phyloP scores from a whole-genome alignment of 768 basidiomycete species.

The Hemileccinum rubropunctum region DNA sequence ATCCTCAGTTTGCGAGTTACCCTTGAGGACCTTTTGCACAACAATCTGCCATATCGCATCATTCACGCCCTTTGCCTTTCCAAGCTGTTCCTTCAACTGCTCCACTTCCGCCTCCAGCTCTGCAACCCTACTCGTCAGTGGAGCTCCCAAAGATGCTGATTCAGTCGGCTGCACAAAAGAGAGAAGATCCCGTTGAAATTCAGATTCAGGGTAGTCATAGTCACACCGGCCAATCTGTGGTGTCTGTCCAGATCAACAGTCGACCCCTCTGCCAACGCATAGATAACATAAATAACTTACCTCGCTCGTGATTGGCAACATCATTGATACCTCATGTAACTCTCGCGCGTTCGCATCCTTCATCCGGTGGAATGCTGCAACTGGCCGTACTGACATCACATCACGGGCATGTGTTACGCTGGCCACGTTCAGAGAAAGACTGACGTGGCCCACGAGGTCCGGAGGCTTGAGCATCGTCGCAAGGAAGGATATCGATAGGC shows the following conservation, averaged over 20 bases:
- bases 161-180: constrained; percentile 55
- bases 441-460: constrained; percentile 82
- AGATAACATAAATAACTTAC: constrained; percentile 28
- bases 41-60: constrained; percentile 92
- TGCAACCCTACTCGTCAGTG: constrained; percentile 54
- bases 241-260: constrained; percentile 12
- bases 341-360: constrained; percentile 65
- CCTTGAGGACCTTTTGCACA: constrained; percentile 60
- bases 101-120: constrained; percentile 75
- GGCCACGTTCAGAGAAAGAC: constrained; percentile 43
- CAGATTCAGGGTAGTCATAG: constrained; percentile 46
- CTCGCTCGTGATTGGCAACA: constrained; percentile 48
- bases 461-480: constrained; percentile 80
- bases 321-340: constrained; percentile 64
- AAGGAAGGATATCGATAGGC: constrained; percentile 67
- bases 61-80: constrained; percentile 87
- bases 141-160: constrained; percentile 27
- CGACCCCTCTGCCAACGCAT: neutral
- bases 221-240: constrained; percentile 14
- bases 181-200: constrained; percentile 63
- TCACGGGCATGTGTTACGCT: constrained; percentile 45
- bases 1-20: too few species aligned
- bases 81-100: constrained; percentile 63
- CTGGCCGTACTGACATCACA: constrained; percentile 59
- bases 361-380: constrained; percentile 72